These are phyloP conservation scores for Aureobasidium sp. DNA, from an alignment of 2,329 filamentous ascomycete species.

Conservation along the genomic window DNA sequence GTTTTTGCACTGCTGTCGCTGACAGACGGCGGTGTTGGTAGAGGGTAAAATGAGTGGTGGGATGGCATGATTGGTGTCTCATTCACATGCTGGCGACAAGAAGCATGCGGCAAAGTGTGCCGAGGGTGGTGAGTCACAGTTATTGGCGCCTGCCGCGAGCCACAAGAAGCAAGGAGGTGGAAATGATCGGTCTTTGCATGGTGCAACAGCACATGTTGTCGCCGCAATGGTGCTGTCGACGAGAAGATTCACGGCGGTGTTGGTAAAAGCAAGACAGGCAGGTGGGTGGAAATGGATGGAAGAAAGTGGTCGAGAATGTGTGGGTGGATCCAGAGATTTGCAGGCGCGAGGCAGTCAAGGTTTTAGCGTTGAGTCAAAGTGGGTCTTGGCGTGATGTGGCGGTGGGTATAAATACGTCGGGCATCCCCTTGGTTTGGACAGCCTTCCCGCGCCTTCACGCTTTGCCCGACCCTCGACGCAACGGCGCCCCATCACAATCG, in stretches of 20 bases:
- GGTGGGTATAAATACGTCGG: conserved; percentile 10
- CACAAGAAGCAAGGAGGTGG: neutral
- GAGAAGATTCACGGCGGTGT: neutral
- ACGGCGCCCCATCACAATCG: conserved; percentile 12
- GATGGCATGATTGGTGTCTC: conserved; percentile 9
- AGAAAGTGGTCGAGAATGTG: neutral
- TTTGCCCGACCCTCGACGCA: conserved; percentile 13
- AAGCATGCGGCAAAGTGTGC: conserved; percentile 9
- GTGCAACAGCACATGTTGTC: neutral
- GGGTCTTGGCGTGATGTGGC: neutral
- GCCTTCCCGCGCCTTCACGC: conserved; percentile 12
- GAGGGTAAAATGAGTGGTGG: neutral
- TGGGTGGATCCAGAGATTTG: conserved; percentile 12
- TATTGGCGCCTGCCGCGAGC: neutral
- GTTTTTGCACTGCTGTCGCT: neutral
- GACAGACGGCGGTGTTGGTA: neutral
- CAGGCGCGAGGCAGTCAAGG: conserved; percentile 10
- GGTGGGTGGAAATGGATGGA: conserved; percentile 12
- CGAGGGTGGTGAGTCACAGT: conserved; percentile 12
- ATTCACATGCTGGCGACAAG: conserved; percentile 11
- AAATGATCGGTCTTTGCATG: too few species aligned
- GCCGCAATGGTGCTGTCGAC: neutral
- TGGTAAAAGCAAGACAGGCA: neutral
- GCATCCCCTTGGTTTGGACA: conserved; percentile 1
- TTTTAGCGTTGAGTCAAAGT: conserved; percentile 10